A percentile compares a stretch with the other conserved stretches of the same genome.
Conservation (phyloP, 2,329 filamentous ascomycete genomes). For the Parafenestella ontariensis region DNA sequence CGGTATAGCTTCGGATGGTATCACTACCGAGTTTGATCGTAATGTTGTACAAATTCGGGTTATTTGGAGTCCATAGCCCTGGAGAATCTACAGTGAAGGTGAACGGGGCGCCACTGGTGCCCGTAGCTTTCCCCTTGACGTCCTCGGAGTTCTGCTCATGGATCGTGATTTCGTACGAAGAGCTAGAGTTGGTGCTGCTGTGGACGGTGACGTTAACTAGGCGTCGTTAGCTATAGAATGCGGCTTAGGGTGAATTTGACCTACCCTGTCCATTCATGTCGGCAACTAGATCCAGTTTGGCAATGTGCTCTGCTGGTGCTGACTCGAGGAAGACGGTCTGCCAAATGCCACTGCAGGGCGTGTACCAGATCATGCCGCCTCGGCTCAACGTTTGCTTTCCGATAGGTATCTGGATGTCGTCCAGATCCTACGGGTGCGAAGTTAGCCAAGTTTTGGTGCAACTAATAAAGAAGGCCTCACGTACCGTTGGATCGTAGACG, state of each 20-base stretch:
- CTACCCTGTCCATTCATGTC: slow-evolving; percentile 44
- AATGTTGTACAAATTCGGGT: slow-evolving; percentile 70
- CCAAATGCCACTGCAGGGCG: slow-evolving; percentile 77
- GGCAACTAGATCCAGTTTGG: slow-evolving; percentile 65
- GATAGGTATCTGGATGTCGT: slow-evolving; percentile 62
- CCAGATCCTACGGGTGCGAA: not conserved
- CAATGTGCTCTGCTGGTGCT: slow-evolving; percentile 65
- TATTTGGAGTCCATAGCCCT: slow-evolving; percentile 69
- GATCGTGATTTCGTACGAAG: slow-evolving; percentile 49
- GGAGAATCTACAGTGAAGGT: slow-evolving; percentile 63
- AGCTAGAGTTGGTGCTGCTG: slow-evolving; percentile 49
- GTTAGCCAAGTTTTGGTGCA: slow-evolving; percentile 14
- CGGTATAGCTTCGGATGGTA: slow-evolving; percentile 68
- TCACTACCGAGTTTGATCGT: slow-evolving; percentile 63
- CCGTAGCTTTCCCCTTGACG: slow-evolving; percentile 52
- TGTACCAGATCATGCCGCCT: slow-evolving; percentile 71
- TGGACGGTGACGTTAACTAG: slow-evolving; percentile 65
- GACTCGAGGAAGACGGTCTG: slow-evolving; percentile 75
- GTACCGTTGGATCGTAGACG: slow-evolving; percentile 70
- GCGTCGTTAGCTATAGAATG: slow-evolving; percentile 15
- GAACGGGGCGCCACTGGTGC: slow-evolving; percentile 59
- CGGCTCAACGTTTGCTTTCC: slow-evolving; percentile 68
- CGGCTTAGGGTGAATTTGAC: not conserved
- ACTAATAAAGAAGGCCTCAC: slow-evolving; percentile 49
- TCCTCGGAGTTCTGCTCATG: slow-evolving; percentile 45